Evolutionary conservation across 192 early-diverging fungal genomes (phyloP).

Genomic region (Jimgerdemannia flammicorona): DNA sequence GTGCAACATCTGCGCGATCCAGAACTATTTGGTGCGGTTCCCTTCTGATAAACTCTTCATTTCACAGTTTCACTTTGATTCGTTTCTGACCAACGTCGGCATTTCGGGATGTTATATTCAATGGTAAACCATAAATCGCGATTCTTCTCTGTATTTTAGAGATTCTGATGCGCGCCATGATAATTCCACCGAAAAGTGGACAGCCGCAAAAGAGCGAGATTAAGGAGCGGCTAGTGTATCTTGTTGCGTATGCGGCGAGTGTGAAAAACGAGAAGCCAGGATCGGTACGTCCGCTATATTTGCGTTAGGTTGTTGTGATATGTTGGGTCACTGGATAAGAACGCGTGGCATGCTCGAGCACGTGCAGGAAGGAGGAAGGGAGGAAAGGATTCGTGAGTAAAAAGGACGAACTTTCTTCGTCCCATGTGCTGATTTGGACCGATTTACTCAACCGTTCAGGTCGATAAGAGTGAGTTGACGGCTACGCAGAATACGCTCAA

Average conservation of each 20-base stretch:
- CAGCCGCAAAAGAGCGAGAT: conserved; percentile 44
- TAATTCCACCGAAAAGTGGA: conserved; percentile 43
- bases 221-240: conserved; percentile 47
- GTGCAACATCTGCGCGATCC: conserved; percentile 31
- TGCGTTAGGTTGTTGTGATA: neutral
- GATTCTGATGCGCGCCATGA: conserved; percentile 42
- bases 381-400: too few species aligned
- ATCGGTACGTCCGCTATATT: conserved; percentile 9
- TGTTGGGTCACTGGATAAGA: too few species aligned
- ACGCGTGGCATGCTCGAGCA: too few species aligned
- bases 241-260: conserved; percentile 46
- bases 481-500: conserved; percentile 13
- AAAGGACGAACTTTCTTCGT: too few species aligned
- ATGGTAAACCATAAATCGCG: too few species aligned
- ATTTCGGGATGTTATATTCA: too few species aligned
- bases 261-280: conserved; percentile 33
- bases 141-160: conserved; percentile 20
- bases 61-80: too few species aligned
- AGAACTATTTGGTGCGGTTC: conserved; percentile 26
- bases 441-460: conserved; percentile 16
- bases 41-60: too few species aligned
- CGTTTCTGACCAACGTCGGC: too few species aligned
- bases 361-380: too few species aligned
- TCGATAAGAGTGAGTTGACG: conserved; percentile 13
- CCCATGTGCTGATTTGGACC: neutral